These are phyloP conservation scores for Diaporthe sp. DNA, from an alignment of 2,329 filamentous ascomycete species.

Conservation along the genomic window DNA sequence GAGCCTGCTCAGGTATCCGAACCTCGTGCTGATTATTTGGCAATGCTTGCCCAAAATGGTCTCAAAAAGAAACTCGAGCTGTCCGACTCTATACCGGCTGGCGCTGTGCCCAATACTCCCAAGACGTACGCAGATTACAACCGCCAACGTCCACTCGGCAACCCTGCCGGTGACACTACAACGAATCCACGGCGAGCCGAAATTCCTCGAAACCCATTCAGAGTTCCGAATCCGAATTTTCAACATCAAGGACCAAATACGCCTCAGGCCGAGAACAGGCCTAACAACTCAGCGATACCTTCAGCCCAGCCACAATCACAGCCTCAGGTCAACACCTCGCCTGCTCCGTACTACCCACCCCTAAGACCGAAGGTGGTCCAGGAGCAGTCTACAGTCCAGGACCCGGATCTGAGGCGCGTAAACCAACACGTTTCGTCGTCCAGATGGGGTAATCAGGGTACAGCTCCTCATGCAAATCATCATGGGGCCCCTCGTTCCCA, in stretches of 20 bases:
- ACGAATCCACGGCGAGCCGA: conserved; percentile 1
- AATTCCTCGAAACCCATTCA: neutral
- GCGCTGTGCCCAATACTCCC: neutral
- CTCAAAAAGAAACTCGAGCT: neutral
- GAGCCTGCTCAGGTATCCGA: neutral
- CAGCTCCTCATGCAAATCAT: neutral
- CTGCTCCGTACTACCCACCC: neutral
- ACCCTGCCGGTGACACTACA: neutral
- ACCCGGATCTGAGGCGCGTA: neutral
- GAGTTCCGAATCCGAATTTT: neutral
- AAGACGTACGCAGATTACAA: neutral
- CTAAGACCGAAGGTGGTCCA: neutral
- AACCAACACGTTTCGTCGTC: neutral
- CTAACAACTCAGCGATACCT: neutral
- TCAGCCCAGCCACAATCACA: neutral
- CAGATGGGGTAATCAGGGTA: neutral
- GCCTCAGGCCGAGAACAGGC: neutral
- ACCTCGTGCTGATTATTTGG: neutral
- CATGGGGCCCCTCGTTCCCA: neutral
- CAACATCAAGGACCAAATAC: neutral
- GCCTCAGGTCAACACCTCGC: neutral
- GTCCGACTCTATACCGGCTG: neutral
- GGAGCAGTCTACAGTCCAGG: neutral
- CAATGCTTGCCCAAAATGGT: neutral
- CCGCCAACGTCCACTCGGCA: neutral